These are phyloP conservation scores for Apiospora pterosperma DNA, from an alignment of 2,329 filamentous ascomycete species.

Conservation along the genomic window DNA sequence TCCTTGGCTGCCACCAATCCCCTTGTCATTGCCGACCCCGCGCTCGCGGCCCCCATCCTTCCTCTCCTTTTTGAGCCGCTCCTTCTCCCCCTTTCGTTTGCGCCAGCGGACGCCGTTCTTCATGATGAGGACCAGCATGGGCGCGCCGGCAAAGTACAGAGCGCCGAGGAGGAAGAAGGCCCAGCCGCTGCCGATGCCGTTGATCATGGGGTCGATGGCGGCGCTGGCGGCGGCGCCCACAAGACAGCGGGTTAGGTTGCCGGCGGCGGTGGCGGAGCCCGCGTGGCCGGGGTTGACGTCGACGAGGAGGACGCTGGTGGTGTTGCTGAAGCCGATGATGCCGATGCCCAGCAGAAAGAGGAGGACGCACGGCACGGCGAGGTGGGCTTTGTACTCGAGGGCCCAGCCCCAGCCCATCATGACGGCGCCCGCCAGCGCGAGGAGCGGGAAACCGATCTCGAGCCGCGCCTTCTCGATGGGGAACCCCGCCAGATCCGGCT, in stretches of 20 bases:
- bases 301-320: slow-evolving; percentile 38
- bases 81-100: slow-evolving; percentile 13
- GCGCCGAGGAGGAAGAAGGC: slow-evolving; percentile 34
- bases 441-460: slow-evolving; percentile 33
- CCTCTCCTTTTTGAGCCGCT: slow-evolving; percentile 42
- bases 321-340: slow-evolving; percentile 39
- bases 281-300: slow-evolving; percentile 41
- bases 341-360: slow-evolving; percentile 32
- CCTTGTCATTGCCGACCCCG: background rate
- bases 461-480: slow-evolving; percentile 32
- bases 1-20: background rate
- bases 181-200: slow-evolving; percentile 39
- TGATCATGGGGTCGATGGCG: slow-evolving; percentile 37
- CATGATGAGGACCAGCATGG: slow-evolving; percentile 29
- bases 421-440: slow-evolving; percentile 39
- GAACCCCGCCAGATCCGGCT: slow-evolving; percentile 30
- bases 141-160: slow-evolving; percentile 26
- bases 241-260: slow-evolving; percentile 41
- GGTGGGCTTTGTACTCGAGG: slow-evolving; percentile 23
- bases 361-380: slow-evolving; percentile 32
- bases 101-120: slow-evolving; percentile 25
- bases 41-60: slow-evolving; percentile 27
- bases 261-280: slow-evolving; percentile 40
- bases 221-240: slow-evolving; percentile 40
- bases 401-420: slow-evolving; percentile 36